Evolutionary conservation across 306 rosid genomes (phyloP).

Genomic region (Trifolium pratense): DNA sequence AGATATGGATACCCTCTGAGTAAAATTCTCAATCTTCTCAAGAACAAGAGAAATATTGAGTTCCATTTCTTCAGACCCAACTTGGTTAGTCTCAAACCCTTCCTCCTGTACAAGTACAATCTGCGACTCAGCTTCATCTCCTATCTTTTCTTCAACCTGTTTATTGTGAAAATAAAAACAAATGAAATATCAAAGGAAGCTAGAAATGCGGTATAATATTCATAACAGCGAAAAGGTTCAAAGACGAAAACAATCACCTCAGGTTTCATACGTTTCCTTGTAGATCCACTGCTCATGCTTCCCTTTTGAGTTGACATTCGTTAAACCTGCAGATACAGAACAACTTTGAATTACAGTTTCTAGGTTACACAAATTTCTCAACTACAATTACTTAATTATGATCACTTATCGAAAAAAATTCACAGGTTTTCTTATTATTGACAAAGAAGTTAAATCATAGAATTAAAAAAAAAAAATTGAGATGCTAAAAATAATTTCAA

Average conservation of each 20-base stretch:
- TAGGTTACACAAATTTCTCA: not conserved
- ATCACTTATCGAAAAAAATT: too few species aligned
- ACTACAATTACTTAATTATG: not conserved
- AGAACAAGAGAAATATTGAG: conserved; percentile 60
- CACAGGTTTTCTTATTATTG: too few species aligned
- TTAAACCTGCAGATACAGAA: conserved; percentile 35
- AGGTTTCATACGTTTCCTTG: conserved; percentile 64
- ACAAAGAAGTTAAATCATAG: too few species aligned
- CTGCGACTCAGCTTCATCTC: conserved; percentile 52
- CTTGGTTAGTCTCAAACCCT: conserved; percentile 46
- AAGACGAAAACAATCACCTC: conserved; percentile 43
- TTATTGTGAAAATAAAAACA: not conserved
- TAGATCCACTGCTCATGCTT: conserved; percentile 42
- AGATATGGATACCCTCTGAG: conserved; percentile 65
- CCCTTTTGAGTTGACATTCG: conserved; percentile 47
- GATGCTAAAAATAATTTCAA: not conserved
- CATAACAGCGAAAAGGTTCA: not conserved
- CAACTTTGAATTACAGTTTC: not conserved
- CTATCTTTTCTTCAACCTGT: conserved; percentile 51
- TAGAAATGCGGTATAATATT: conserved; percentile 11
- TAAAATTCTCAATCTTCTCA: conserved; percentile 73
- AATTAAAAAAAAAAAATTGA: too few species aligned
- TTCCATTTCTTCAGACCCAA: conserved; percentile 78
- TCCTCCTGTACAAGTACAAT: conserved; percentile 49
- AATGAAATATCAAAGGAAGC: not conserved